Conservation (phyloP, 331 rosid genomes). For the Spiraea crenata region DNA sequence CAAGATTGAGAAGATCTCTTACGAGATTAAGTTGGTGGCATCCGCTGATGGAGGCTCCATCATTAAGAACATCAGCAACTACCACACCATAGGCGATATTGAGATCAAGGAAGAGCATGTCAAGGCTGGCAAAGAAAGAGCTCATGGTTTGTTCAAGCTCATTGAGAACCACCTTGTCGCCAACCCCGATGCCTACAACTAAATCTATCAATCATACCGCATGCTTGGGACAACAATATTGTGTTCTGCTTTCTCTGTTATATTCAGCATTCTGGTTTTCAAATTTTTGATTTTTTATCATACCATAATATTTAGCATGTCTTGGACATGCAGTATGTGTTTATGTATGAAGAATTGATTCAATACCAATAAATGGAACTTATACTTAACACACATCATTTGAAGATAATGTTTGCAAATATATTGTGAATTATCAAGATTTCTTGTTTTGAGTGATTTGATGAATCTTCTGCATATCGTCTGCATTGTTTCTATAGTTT, state of each 20-base stretch:
- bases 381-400: neutral
- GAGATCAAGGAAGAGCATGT: conserved; percentile 29
- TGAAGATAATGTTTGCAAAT: neutral
- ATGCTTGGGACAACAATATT: neutral
- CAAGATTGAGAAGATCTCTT: conserved; percentile 48
- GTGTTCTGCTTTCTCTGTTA: neutral
- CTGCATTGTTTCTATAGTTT: no score
- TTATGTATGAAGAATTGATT: neutral
- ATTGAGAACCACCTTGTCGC: conserved; percentile 20
- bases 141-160: conserved; percentile 18
- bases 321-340: neutral
- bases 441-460: no score
- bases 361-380: neutral
- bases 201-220: neutral
- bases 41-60: conserved; percentile 48
- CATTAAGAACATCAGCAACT: conserved; percentile 48
- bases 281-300: neutral
- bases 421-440: neutral
- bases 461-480: no score
- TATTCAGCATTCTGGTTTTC: neutral
- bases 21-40: conserved; percentile 61
- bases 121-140: conserved; percentile 26
- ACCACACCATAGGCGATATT: conserved; percentile 34
- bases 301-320: neutral
- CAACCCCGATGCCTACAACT: conserved; percentile 46